A percentile compares a stretch with the other conserved stretches of the same genome.
Evolutionary conservation across 176 grass and related monocot species (phyloP).

Genomic region (bread wheat (Triticum aestivum)): DNA sequence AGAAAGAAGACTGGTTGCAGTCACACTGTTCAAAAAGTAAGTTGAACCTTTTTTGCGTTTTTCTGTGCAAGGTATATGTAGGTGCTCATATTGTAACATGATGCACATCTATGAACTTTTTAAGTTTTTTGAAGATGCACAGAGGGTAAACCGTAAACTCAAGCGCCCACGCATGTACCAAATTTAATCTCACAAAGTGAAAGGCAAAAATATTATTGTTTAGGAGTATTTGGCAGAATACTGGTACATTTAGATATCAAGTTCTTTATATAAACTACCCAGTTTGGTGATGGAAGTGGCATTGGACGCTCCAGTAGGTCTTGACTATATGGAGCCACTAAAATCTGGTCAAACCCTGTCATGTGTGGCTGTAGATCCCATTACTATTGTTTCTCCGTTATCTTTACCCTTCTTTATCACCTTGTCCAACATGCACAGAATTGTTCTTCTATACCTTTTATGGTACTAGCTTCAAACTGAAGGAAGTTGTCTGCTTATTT

Average conservation of each 20-base stretch:
- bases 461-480: not conserved
- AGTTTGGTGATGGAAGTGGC: not conserved
- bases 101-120: not conserved
- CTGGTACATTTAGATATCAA: not conserved
- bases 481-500: not conserved
- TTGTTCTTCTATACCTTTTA: not conserved
- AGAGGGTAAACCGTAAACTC: not conserved
- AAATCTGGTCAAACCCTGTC: not conserved
- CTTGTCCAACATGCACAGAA: not conserved
- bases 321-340: not conserved
- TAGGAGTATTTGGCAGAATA: not conserved
- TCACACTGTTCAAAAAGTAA: not conserved
- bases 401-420: not conserved
- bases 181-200: not conserved
- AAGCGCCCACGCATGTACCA: not conserved
- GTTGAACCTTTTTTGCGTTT: not conserved
- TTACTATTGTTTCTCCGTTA: not conserved
- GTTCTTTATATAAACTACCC: not conserved
- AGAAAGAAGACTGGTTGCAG: conserved; percentile 2
- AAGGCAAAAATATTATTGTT: not conserved
- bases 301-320: not conserved
- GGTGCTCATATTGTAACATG: not conserved
- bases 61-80: not conserved
- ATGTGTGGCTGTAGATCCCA: not conserved
- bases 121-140: not conserved